Percentiles rank a stretch among this genome's conserved stretches.
These are phyloP conservation scores for Kingdonia uniflora DNA, from an alignment of 164 flowering plant species.

Conservation along the genomic window DNA sequence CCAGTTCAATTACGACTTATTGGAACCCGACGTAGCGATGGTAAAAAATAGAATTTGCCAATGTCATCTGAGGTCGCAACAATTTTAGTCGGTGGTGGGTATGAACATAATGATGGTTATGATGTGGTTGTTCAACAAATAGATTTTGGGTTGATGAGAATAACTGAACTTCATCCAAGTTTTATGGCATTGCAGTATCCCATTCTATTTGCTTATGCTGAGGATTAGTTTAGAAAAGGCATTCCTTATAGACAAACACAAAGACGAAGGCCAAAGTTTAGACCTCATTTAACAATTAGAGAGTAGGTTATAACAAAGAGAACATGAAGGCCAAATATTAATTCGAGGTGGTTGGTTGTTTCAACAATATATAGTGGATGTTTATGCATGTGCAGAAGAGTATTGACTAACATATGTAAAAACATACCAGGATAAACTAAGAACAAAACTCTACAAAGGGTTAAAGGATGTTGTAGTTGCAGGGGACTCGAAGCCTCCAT, in stretches of 20 bases:
- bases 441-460: too few relatives aligned
- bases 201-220: not conserved
- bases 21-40: not conserved
- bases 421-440: too few relatives aligned
- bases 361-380: too few relatives aligned
- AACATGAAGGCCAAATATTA: not conserved
- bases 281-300: not conserved
- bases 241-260: not conserved
- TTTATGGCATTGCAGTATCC: constrained; percentile 1
- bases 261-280: not conserved
- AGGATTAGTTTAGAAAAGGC: not conserved
- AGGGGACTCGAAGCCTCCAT: too few relatives aligned
- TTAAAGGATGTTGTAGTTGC: too few relatives aligned
- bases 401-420: too few relatives aligned
- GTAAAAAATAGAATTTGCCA: not conserved
- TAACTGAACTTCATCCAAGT: constrained; percentile 11
- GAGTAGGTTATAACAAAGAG: not conserved
- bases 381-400: too few relatives aligned
- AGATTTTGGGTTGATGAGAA: not conserved
- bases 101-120: not conserved
- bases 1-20: not conserved
- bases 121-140: constrained; percentile 10
- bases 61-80: not conserved
- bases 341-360: too few relatives aligned
- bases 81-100: not conserved